A percentile compares a stretch with the other conserved stretches of the same genome.
Evolutionary conservation across 106 monocot genomes (phyloP).

Genomic region (Dioscorea dumetorum): DNA sequence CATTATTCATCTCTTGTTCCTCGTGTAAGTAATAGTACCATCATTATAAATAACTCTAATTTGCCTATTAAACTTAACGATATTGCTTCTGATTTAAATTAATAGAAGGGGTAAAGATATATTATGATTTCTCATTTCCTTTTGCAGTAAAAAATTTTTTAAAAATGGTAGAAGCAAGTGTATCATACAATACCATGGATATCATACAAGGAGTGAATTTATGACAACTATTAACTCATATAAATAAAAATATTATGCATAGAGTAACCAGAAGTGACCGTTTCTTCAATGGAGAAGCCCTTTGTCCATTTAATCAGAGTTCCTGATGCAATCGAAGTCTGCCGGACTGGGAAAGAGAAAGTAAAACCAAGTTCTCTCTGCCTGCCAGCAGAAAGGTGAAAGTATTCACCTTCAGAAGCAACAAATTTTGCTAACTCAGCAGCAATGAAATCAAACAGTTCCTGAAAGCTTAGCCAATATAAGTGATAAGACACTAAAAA

Average conservation of each 20-base stretch:
- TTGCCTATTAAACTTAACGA: no score
- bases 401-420: conserved; percentile 53
- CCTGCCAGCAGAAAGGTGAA: conserved; percentile 53
- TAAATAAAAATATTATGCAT: background rate
- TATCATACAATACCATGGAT: no score
- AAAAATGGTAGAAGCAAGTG: no score
- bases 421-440: conserved; percentile 67
- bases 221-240: no score
- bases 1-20: no score
- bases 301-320: conserved; percentile 96
- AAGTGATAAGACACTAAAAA: background rate
- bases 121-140: no score
- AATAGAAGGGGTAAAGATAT: no score
- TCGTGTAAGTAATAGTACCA: no score
- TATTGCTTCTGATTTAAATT: no score
- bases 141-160: no score
- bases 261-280: conserved; percentile 26
- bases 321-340: conserved; percentile 80
- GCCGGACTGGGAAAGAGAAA: conserved; percentile 95
- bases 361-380: conserved; percentile 97
- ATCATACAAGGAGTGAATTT: no score
- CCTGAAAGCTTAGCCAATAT: conserved; percentile 40
- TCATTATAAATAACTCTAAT: no score
- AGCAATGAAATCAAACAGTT: conserved; percentile 95
- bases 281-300: conserved; percentile 78